phyloP scores from a whole-genome alignment of 768 basidiomycete species.

The Dentipellis sp. region DNA sequence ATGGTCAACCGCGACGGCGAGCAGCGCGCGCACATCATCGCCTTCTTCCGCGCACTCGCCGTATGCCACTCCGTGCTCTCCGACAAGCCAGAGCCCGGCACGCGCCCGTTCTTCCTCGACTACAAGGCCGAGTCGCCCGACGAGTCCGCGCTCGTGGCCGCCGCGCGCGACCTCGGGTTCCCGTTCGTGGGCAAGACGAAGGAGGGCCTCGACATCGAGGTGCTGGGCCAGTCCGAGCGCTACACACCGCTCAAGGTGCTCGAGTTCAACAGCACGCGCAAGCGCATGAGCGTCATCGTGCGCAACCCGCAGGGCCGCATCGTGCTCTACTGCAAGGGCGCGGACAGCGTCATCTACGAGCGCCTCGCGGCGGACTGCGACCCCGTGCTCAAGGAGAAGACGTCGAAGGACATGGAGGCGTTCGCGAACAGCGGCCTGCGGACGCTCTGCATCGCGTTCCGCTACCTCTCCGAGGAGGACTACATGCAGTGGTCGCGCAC shows the following conservation, averaged over 20 bases:
- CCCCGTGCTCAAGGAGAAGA: slow-evolving; percentile 60
- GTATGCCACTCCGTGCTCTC: slow-evolving; percentile 89
- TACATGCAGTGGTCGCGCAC: slow-evolving; percentile 70
- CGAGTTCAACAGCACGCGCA: slow-evolving; percentile 92
- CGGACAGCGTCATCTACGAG: slow-evolving; percentile 90
- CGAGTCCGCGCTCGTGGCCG: slow-evolving; percentile 88
- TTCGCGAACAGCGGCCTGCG: slow-evolving; percentile 91
- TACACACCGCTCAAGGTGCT: slow-evolving; percentile 73
- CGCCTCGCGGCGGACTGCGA: slow-evolving; percentile 76
- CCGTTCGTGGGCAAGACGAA: slow-evolving; percentile 75
- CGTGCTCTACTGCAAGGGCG: slow-evolving; percentile 92
- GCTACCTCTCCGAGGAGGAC: slow-evolving; percentile 74
- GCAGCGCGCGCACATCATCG: slow-evolving; percentile 59
- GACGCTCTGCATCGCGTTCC: slow-evolving; percentile 84
- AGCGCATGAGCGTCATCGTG: slow-evolving; percentile 91
- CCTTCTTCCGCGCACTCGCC: slow-evolving; percentile 93
- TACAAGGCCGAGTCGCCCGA: slow-evolving; percentile 98
- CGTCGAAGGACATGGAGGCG: slow-evolving; percentile 79
- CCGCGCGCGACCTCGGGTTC: slow-evolving; percentile 89
- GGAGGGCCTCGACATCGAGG: slow-evolving; percentile 78
- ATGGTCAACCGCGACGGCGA: slow-evolving; percentile 49
- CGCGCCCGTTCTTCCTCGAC: slow-evolving; percentile 53
- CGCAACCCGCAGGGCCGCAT: slow-evolving; percentile 78
- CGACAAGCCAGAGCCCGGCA: slow-evolving; percentile 57
- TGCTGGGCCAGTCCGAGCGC: slow-evolving; percentile 80